Conservation (phyloP, 129 eudicot genomes). For the Heracleum sosnowskyi region DNA sequence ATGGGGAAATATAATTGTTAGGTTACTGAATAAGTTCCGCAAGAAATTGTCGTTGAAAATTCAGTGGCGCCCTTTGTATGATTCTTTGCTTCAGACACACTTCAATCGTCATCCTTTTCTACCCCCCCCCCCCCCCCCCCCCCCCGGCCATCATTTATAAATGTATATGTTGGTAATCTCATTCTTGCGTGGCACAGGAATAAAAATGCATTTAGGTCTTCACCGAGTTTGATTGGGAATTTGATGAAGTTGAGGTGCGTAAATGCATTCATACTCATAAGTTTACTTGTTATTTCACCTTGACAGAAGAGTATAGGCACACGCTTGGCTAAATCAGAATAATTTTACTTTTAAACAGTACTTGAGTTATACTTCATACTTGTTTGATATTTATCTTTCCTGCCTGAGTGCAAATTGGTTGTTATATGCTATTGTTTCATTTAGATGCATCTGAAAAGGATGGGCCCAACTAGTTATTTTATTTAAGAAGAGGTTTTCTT, state of each 20-base stretch:
- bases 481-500: too few relatives aligned
- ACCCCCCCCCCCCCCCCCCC: too few relatives aligned
- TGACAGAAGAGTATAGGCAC: too few relatives aligned
- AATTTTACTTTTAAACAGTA: too few relatives aligned
- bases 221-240: constrained; percentile 79
- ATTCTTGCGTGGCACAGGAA: constrained; percentile 41
- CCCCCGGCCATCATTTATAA: neutral
- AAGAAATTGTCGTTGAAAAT: constrained; percentile 73
- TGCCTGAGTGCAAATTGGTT: too few relatives aligned
- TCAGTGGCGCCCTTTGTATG: constrained; percentile 89
- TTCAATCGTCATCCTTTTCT: constrained; percentile 15
- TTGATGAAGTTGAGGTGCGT: constrained; percentile 81
- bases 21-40: constrained; percentile 64
- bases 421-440: too few relatives aligned
- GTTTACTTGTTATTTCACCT: too few relatives aligned
- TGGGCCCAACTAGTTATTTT: neutral
- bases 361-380: too few relatives aligned
- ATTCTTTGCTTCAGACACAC: constrained; percentile 74
- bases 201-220: constrained; percentile 67
- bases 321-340: too few relatives aligned
- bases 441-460: neutral
- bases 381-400: too few relatives aligned
- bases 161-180: neutral
- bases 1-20: constrained; percentile 82
- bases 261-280: too few relatives aligned